Conservation (phyloP, 208 protist species). For the Trypanosoma conorhini region DNA sequence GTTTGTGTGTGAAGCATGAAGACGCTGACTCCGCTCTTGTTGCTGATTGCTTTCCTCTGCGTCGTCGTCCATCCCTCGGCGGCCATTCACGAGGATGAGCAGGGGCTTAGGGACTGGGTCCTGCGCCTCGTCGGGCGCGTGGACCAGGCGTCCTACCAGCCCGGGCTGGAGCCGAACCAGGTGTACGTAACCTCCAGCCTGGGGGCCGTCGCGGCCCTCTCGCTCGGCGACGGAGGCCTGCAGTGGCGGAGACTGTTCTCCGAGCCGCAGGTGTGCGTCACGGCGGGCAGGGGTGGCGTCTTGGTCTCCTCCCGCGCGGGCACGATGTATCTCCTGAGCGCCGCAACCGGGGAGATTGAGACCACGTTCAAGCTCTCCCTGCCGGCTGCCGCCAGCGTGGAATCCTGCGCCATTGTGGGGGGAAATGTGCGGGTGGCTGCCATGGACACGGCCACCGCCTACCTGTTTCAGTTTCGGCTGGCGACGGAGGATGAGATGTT, state of each 20-base stretch:
- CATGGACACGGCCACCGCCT: constrained; percentile 27
- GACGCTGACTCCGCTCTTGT: constrained; percentile 1
- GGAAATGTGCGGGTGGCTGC: constrained; percentile 34
- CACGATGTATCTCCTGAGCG: constrained; percentile 49
- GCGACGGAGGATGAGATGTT: constrained; percentile 18
- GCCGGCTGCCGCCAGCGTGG: constrained; percentile 22
- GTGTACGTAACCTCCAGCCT: constrained; percentile 62
- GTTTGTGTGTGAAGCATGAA: background rate
- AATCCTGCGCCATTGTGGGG: constrained; percentile 41
- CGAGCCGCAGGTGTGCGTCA: constrained; percentile 53
- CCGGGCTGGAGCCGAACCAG: constrained; percentile 28
- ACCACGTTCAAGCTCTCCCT: constrained; percentile 47
- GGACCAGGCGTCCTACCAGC: constrained; percentile 51
- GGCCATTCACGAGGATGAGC: constrained; percentile 88
- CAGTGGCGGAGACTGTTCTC: constrained; percentile 63
- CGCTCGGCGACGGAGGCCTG: constrained; percentile 34
- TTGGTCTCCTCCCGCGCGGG: constrained; percentile 52
- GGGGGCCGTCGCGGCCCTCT: constrained; percentile 71
- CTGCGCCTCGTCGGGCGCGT: constrained; percentile 76
- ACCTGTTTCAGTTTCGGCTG: constrained; percentile 42
- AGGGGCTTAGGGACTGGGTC: constrained; percentile 82
- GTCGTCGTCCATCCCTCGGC: constrained; percentile 17
- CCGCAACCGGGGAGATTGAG: constrained; percentile 51
- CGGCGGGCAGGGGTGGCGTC: constrained; percentile 30
- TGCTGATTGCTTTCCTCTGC: constrained; percentile 17